These are phyloP conservation scores for Caloboletus firmus DNA, from an alignment of 1,284 basidiomycete genomes.

Conservation along the genomic window DNA sequence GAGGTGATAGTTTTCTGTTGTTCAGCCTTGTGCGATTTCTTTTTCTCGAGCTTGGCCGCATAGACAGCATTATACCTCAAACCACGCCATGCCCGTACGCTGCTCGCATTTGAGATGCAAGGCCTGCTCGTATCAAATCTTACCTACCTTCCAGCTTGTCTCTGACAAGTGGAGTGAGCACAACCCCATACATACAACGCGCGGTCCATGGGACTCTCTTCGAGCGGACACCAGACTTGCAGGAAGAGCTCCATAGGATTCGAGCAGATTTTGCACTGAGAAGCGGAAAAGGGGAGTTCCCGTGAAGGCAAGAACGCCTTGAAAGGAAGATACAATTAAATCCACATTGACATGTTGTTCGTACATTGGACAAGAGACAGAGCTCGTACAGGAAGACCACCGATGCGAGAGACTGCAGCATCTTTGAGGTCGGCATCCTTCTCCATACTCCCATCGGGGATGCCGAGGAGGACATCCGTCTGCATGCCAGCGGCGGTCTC, in stretches of 20 bases:
- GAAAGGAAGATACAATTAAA: slow-evolving; percentile 34
- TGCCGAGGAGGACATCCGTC: slow-evolving; percentile 71
- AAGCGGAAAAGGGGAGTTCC: slow-evolving; percentile 55
- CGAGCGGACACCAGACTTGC: slow-evolving; percentile 85
- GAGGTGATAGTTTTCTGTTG: slow-evolving; percentile 38
- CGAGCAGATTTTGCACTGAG: slow-evolving; percentile 68
- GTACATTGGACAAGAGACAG: slow-evolving; percentile 42
- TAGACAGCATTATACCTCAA: slow-evolving; percentile 69
- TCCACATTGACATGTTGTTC: slow-evolving; percentile 30
- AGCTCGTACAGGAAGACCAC: slow-evolving; percentile 80
- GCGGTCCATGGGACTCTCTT: slow-evolving; percentile 77
- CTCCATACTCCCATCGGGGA: slow-evolving; percentile 71
- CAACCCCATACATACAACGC: slow-evolving; percentile 83
- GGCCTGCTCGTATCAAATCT: slow-evolving; percentile 6
- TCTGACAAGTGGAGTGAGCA: slow-evolving; percentile 63
- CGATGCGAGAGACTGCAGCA: slow-evolving; percentile 80
- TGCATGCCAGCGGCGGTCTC: slow-evolving; percentile 55
- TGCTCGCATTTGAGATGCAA: slow-evolving; percentile 34
- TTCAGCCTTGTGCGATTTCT: slow-evolving; percentile 36
- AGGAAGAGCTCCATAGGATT: slow-evolving; percentile 74
- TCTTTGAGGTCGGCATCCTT: slow-evolving; percentile 58
- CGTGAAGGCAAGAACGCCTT: slow-evolving; percentile 58
- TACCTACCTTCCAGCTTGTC: slow-evolving; percentile 69
- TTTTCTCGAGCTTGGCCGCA: slow-evolving; percentile 64
- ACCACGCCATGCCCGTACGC: slow-evolving; percentile 76